phyloP scores from a whole-genome alignment of 1,284 basidiomycete species.

The Mycena citricolor region DNA sequence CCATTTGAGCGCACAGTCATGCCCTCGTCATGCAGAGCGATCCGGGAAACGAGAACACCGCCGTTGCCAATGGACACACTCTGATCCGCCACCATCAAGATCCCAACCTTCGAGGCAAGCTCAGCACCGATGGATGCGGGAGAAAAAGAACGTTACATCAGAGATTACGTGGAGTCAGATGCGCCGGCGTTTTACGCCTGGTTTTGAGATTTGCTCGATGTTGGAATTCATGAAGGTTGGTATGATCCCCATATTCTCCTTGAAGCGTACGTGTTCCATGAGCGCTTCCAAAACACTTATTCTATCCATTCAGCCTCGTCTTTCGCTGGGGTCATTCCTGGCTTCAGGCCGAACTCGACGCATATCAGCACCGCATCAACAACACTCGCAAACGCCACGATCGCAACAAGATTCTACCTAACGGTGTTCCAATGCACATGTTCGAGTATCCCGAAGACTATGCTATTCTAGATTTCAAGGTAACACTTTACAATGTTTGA shows the following conservation, averaged over 20 bases:
- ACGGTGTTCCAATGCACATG: no score
- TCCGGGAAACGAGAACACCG: constrained; percentile 38
- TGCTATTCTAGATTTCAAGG: no score
- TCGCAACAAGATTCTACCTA: no score
- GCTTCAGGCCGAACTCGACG: no score
- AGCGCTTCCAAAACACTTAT: no score
- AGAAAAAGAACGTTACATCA: constrained; percentile 36
- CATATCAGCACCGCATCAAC: no score
- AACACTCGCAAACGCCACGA: no score
- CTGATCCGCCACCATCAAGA: constrained; percentile 34
- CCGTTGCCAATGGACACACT: constrained; percentile 39
- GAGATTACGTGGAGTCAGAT: constrained; percentile 37
- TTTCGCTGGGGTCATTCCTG: no score
- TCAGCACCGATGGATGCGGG: constrained; percentile 36
- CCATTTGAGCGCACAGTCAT: no score
- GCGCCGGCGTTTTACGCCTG: constrained; percentile 29
- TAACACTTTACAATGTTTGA: no score
- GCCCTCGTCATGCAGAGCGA: constrained; percentile 40
- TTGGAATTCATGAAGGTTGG: constrained; percentile 29
- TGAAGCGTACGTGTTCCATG: constrained; percentile 31
- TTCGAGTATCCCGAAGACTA: no score
- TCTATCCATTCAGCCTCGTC: no score
- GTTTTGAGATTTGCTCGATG: constrained; percentile 36
- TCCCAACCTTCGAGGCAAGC: constrained; percentile 30
- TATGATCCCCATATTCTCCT: constrained; percentile 32